Evolutionary conservation across 805 yeast species (phyloP), one percentile per base, ranked within the genome.

Genomic region (Wickerhamomyces chaumierensis): DNA sequence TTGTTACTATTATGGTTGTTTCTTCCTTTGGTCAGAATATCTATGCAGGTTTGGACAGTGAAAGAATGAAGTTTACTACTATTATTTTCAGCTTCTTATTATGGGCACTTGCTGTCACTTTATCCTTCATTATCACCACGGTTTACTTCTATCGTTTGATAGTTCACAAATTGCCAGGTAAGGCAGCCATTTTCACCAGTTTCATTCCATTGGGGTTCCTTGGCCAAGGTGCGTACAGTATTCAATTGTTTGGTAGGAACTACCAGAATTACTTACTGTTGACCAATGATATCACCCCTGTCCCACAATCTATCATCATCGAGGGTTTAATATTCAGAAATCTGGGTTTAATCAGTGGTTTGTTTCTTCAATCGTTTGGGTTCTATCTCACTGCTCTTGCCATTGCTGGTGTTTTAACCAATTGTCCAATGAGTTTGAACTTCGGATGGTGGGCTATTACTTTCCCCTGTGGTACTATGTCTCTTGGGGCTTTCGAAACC

Each of bases 391-490:
- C 73, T 0, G 51, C 67, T 15, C 49, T 69, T 9, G 69, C 76
- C 1, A 32, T 65, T 2, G 35, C 58, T 2, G 53, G 66, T 19
- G 57, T 63, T 2, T 9, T 58, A 1, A 47, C 50, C 17, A 50
- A 53, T 27, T 68, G 68, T 0, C 51, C 56, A 4, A 57, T 56
- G 16, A 39, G 46, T 25, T 78, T 75, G 61, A 61, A 65, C 21
- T 65, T 66, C 45, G 68, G 73, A 1, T 75, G 76, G 75, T 83
- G 95, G 95, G 77, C 87, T 15, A 72, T 82, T 65, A 82, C 95
- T 45, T 87, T 87, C 78, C 96, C 95, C 4, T 51, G 86, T 48
- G 96, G 95, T 2, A 84, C 94, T 0, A 76, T 83, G 79, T 65
- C 80, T 0, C 55, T 81, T 13, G 74, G 85, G 2, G 68, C 74